Conservation (phyloP, 2,329 filamentous ascomycete genomes). For the Fusarium continuum region DNA sequence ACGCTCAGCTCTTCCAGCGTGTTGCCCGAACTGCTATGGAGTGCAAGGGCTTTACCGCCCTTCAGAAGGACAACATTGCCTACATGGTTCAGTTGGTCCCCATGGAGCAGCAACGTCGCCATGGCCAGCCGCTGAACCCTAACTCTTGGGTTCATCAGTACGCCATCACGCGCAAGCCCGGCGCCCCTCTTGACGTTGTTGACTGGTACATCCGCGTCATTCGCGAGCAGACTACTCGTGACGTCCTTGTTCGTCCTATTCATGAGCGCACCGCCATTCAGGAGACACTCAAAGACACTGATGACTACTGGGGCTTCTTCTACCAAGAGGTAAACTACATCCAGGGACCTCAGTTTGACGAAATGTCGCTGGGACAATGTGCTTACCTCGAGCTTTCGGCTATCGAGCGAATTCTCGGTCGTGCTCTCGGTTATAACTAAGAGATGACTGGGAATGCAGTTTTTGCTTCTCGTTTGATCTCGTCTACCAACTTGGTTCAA, state of each 20-base stretch:
- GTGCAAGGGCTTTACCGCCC: slow-evolving; percentile 68
- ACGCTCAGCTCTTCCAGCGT: slow-evolving; percentile 61
- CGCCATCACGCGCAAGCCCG: slow-evolving; percentile 60
- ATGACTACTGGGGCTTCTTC: slow-evolving; percentile 63
- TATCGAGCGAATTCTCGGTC: slow-evolving; percentile 60
- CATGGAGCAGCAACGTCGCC: slow-evolving; percentile 48
- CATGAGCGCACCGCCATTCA: slow-evolving; percentile 53
- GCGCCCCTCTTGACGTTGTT: slow-evolving; percentile 60
- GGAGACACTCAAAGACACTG: slow-evolving; percentile 46
- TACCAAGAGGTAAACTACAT: slow-evolving; percentile 58
- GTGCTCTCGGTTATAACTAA: slow-evolving; percentile 46
- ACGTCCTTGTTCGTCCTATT: slow-evolving; percentile 52
- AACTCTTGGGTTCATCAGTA: slow-evolving; percentile 63
- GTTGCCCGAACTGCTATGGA: slow-evolving; percentile 61
- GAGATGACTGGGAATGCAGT: background rate
- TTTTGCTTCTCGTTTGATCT: background rate
- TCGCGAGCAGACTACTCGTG: slow-evolving; percentile 59
- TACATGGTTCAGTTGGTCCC: slow-evolving; percentile 52
- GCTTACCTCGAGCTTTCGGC: slow-evolving; percentile 58
- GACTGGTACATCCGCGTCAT: slow-evolving; percentile 68
- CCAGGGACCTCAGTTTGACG: slow-evolving; percentile 54
- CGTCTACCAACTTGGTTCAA: background rate
- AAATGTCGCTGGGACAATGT: slow-evolving; percentile 58
- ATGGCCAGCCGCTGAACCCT: slow-evolving; percentile 59
- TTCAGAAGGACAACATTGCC: slow-evolving; percentile 69